Evolutionary conservation across 106 monocot species (phyloP).

Genomic region (Dactylorhiza incarnata): DNA sequence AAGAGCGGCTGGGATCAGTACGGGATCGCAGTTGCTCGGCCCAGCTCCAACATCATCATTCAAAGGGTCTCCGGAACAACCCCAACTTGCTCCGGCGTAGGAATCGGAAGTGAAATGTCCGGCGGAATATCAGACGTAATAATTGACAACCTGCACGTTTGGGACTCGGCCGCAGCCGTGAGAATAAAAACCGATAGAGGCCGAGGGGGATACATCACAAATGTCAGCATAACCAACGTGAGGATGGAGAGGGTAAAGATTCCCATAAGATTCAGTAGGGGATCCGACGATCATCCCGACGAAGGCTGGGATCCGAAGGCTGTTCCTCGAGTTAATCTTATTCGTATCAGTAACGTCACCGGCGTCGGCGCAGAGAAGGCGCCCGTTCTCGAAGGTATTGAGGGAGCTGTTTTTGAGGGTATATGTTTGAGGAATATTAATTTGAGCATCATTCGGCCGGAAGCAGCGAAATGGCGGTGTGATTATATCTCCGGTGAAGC

Average conservation of each 20-base stretch:
- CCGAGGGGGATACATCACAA: conserved; percentile 73
- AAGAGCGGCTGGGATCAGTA: conserved; percentile 98
- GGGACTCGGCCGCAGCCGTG: conserved; percentile 62
- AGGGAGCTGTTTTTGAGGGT: conserved; percentile 44
- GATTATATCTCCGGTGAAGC: conserved; percentile 56
- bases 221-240: conserved; percentile 51
- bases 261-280: conserved; percentile 71
- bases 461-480: conserved; percentile 46
- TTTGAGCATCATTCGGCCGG: conserved; percentile 20
- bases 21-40: conserved; percentile 43
- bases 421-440: conserved; percentile 69
- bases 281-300: conserved; percentile 78
- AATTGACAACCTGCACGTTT: conserved; percentile 59
- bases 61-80: conserved; percentile 76
- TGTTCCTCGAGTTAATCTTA: conserved; percentile 44
- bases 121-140: conserved; percentile 58
- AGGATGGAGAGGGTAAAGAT: conserved; percentile 67
- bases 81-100: conserved; percentile 86
- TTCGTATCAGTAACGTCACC: conserved; percentile 19
- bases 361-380: conserved; percentile 35
- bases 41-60: conserved; percentile 65
- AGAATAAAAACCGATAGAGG: conserved; percentile 74
- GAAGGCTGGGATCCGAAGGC: conserved; percentile 52
- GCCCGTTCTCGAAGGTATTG: conserved; percentile 54
- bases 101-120: conserved; percentile 93